A percentile compares a stretch with the other conserved stretches of the same genome.
These are phyloP conservation scores for Erythrobasidium yunnanense DNA, from an alignment of 768 basidiomycete species.

Conservation along the genomic window DNA sequence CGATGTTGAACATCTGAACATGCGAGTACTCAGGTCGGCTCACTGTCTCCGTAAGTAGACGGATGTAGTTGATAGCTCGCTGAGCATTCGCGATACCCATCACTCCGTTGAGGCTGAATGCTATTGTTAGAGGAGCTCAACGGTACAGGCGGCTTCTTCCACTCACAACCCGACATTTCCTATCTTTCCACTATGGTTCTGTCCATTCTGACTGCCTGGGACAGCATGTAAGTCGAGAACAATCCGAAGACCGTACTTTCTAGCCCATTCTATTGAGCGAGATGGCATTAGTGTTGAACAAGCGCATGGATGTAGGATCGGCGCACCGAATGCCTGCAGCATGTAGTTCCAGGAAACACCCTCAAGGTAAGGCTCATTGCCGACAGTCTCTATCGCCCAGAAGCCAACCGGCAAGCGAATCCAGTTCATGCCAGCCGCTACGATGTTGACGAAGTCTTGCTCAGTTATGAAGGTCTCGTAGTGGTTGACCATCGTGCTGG, in stretches of 20 bases:
- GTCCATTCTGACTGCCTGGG: slow-evolving; percentile 69
- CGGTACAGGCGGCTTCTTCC: slow-evolving; percentile 50
- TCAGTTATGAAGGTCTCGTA: slow-evolving; percentile 95
- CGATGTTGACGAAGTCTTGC: slow-evolving; percentile 83
- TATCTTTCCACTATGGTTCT: slow-evolving; percentile 83
- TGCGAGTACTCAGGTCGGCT: slow-evolving; percentile 75
- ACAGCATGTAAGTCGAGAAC: slow-evolving; percentile 76
- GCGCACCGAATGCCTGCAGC: slow-evolving; percentile 18
- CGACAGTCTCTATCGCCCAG: slow-evolving; percentile 78
- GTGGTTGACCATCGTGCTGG: slow-evolving; percentile 64
- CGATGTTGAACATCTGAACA: slow-evolving; percentile 71
- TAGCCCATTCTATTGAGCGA: slow-evolving; percentile 67
- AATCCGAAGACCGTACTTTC: slow-evolving; percentile 91
- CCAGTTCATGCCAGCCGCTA: slow-evolving; percentile 83
- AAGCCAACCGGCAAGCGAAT: slow-evolving; percentile 78
- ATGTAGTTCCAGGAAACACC: slow-evolving; percentile 61
- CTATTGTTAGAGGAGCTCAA: background rate
- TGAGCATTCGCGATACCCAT: slow-evolving; percentile 96
- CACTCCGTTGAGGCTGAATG: slow-evolving; percentile 42
- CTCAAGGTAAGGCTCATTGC: slow-evolving; percentile 69
- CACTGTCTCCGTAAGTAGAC: slow-evolving; percentile 82
- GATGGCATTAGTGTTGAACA: too few relatives aligned
- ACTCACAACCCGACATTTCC: slow-evolving; percentile 67
- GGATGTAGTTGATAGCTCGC: slow-evolving; percentile 75
- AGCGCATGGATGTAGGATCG: background rate